phyloP scores from a whole-genome alignment of 164 flowering plant species.

The Kingdonia uniflora region DNA sequence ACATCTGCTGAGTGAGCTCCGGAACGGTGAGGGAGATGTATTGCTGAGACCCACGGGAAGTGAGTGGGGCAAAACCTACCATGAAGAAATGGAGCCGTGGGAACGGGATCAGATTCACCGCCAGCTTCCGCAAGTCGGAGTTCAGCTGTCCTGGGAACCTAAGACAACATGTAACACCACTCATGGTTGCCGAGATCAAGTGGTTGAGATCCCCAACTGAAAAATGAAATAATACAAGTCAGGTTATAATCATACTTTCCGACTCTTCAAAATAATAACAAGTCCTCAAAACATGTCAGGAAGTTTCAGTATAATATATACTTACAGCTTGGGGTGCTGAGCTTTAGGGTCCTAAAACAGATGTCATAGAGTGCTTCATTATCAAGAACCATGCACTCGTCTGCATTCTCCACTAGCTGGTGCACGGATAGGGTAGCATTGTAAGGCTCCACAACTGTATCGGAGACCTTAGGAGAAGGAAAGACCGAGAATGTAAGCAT shows the following conservation, averaged over 20 bases:
- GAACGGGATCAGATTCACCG: constrained; percentile 78
- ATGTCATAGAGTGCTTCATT: constrained; percentile 81
- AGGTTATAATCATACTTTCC: too few relatives aligned
- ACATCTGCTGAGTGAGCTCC: constrained; percentile 82
- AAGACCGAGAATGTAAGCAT: constrained; percentile 35
- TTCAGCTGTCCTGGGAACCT: constrained; percentile 84
- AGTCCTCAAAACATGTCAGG: too few relatives aligned
- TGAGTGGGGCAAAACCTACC: constrained; percentile 85
- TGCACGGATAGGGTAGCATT: constrained; percentile 86
- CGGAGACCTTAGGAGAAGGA: constrained; percentile 83
- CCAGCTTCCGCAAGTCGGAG: constrained; percentile 72
- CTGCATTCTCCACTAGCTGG: constrained; percentile 78
- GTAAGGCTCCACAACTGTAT: constrained; percentile 85
- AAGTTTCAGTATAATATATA: not conserved
- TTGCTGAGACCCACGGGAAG: constrained; percentile 80
- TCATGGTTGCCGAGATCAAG: constrained; percentile 81
- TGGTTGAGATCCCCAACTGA: constrained; percentile 87
- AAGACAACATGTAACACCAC: constrained; percentile 80
- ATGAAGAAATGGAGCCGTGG: constrained; percentile 90
- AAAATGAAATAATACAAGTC: constrained; percentile 1
- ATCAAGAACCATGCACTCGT: constrained; percentile 85
- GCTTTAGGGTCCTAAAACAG: constrained; percentile 74
- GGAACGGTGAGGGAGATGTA: constrained; percentile 77
- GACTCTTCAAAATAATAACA: too few relatives aligned
- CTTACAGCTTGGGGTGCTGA: constrained; percentile 82